Conservation (phyloP, 108 stramenopile species). For the Nitzschia palea region DNA sequence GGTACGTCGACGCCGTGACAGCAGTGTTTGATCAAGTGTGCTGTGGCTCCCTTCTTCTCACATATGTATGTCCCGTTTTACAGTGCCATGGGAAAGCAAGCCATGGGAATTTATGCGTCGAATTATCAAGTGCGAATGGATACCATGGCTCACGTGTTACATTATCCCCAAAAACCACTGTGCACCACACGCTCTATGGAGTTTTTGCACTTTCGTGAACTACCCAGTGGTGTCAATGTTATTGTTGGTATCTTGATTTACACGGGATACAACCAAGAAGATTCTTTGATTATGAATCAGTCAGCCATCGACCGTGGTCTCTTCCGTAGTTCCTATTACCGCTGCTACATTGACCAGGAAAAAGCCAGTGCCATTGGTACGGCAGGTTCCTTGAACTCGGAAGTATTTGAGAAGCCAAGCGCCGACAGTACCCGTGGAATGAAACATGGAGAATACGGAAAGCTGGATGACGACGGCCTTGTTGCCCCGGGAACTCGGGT, state of each 20-base stretch:
- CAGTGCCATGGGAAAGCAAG: constrained; percentile 92
- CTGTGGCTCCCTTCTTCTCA: too few relatives aligned
- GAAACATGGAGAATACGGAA: constrained; percentile 96
- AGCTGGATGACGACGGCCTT: constrained; percentile 98
- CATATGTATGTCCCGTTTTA: background rate
- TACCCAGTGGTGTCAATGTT: constrained; percentile 98
- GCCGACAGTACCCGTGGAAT: constrained; percentile 83
- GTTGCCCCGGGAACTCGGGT: constrained; percentile 95
- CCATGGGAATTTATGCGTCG: constrained; percentile 97
- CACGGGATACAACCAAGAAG: constrained; percentile 99
- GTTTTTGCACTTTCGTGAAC: constrained; percentile 95
- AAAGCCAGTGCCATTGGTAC: constrained; percentile 80
- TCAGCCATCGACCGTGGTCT: constrained; percentile 97
- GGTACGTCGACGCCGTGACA: constrained; percentile 42
- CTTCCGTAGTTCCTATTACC: constrained; percentile 95
- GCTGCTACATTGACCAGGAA: constrained; percentile 93
- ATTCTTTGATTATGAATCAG: constrained; percentile 99
- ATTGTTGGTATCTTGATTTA: constrained; percentile 98
- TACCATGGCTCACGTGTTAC: constrained; percentile 98
- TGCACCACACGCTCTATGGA: constrained; percentile 98
- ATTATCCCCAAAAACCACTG: constrained; percentile 99
- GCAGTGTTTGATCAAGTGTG: too few relatives aligned
- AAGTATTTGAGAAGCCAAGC: constrained; percentile 89
- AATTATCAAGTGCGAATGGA: constrained; percentile 99
- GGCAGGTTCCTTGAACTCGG: constrained; percentile 79